Conservation (phyloP, 768 basidiomycete genomes). For the Kwoniella botswanensis region DNA sequence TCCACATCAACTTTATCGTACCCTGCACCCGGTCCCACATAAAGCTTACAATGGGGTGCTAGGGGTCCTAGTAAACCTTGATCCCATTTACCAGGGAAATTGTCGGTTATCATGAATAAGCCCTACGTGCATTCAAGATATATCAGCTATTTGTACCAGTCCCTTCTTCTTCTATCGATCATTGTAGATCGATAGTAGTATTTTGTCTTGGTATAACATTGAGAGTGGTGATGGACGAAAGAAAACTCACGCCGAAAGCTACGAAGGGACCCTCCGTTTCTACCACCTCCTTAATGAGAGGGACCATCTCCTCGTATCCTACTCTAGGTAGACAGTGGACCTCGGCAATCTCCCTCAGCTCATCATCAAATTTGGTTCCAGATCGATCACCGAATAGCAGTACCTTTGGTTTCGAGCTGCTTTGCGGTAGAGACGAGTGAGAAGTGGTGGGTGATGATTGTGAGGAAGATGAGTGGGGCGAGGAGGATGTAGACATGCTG, state of each 20-base stretch:
- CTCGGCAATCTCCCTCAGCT: constrained; percentile 30
- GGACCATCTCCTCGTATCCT: constrained; percentile 17
- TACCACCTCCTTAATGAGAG: constrained; percentile 23
- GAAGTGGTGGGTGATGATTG: constrained; percentile 2
- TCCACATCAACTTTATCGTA: constrained; percentile 58
- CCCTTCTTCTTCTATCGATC: background rate
- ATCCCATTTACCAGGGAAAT: constrained; percentile 29
- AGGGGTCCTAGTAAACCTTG: constrained; percentile 27
- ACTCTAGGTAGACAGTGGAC: constrained; percentile 28
- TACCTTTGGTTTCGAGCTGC: constrained; percentile 15
- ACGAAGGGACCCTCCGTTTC: constrained; percentile 35
- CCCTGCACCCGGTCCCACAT: constrained; percentile 48
- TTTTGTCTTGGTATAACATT: background rate
- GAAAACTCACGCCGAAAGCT: constrained; percentile 32
- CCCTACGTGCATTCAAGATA: constrained; percentile 8
- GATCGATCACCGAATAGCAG: constrained; percentile 25
- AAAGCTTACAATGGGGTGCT: constrained; percentile 32
- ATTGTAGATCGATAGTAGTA: background rate
- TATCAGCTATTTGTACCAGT: background rate
- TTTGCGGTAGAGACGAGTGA: background rate
- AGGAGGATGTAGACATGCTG: constrained; percentile 5
- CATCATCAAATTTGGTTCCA: constrained; percentile 19
- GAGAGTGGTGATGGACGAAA: background rate
- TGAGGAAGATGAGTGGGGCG: background rate
- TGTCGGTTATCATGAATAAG: constrained; percentile 16